Evolutionary conservation across 148 eudicot genomes (phyloP).

Genomic region (Talinum fruticosum): DNA sequence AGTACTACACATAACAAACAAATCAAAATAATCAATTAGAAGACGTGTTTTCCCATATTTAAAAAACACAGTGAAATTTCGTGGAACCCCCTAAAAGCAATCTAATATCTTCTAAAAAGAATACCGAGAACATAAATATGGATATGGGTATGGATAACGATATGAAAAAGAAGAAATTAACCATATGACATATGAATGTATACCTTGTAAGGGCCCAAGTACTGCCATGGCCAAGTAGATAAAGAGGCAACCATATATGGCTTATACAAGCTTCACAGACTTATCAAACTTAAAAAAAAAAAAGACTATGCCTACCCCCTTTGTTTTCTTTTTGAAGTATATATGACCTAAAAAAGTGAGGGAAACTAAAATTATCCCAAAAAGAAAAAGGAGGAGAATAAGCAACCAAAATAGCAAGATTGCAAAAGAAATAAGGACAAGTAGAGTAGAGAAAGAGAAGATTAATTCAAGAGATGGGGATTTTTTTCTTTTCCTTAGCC

Average conservation of each 20-base stretch:
- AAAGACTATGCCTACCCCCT: neutral
- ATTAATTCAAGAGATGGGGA: neutral
- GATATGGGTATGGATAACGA: too few relatives aligned
- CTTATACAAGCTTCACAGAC: neutral
- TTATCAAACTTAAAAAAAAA: neutral
- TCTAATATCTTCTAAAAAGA: too few relatives aligned
- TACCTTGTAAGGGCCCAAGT: conserved; percentile 74
- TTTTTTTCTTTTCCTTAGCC: neutral
- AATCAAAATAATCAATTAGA: too few relatives aligned
- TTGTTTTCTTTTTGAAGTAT: conserved; percentile 6
- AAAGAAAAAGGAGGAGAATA: neutral
- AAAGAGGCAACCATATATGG: conserved; percentile 60
- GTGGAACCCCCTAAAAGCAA: too few relatives aligned
- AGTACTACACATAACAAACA: conserved; percentile 34
- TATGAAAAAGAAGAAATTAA: neutral
- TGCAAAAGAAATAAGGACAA: neutral
- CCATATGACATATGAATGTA: neutral
- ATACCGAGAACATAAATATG: too few relatives aligned
- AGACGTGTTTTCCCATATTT: too few relatives aligned
- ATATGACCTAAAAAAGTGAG: conserved; percentile 5
- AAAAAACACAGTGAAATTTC: too few relatives aligned
- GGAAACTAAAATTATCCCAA: neutral
- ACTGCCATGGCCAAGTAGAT: conserved; percentile 78
- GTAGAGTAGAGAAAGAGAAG: neutral
- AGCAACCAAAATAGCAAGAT: neutral